Conservation (phyloP, 2,329 filamentous ascomycete species). For the Aspergillus quadricinctus region DNA sequence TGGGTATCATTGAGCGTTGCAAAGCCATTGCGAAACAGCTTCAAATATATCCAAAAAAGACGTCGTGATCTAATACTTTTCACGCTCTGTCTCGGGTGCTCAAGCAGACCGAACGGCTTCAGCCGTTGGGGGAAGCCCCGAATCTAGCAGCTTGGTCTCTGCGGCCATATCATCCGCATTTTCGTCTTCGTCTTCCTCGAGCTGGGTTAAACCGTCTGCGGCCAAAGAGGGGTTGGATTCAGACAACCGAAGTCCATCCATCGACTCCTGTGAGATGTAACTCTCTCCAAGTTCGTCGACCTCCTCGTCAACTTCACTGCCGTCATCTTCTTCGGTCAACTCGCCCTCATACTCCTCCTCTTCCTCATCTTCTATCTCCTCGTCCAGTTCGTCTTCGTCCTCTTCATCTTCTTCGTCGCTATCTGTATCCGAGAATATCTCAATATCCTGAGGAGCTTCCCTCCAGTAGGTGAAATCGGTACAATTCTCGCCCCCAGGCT, state of each 20-base stretch:
- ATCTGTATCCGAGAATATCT: constrained; percentile 84
- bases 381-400: constrained; percentile 47
- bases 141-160: background rate
- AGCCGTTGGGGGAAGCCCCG: background rate
- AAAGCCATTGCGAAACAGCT: background rate
- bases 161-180: constrained; percentile 2
- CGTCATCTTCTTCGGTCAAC: constrained; percentile 52
- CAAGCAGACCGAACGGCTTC: background rate
- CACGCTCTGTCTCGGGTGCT: background rate
- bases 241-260: constrained; percentile 44
- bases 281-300: constrained; percentile 44
- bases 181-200: constrained; percentile 23
- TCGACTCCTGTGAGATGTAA: constrained; percentile 34
- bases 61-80: background rate
- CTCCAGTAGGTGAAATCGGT: constrained; percentile 98
- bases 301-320: constrained; percentile 47
- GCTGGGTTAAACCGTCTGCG: constrained; percentile 36
- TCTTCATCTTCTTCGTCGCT: constrained; percentile 51
- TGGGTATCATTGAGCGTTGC: constrained; percentile 6
- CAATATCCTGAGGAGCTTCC: constrained; percentile 74
- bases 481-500: constrained; percentile 86
- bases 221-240: constrained; percentile 38
- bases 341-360: constrained; percentile 33
- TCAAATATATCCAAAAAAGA: background rate
- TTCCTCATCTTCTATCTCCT: constrained; percentile 47